Conservation (phyloP, 352 stramenopile genomes). For the Thalassiosira delicatula region DNA sequence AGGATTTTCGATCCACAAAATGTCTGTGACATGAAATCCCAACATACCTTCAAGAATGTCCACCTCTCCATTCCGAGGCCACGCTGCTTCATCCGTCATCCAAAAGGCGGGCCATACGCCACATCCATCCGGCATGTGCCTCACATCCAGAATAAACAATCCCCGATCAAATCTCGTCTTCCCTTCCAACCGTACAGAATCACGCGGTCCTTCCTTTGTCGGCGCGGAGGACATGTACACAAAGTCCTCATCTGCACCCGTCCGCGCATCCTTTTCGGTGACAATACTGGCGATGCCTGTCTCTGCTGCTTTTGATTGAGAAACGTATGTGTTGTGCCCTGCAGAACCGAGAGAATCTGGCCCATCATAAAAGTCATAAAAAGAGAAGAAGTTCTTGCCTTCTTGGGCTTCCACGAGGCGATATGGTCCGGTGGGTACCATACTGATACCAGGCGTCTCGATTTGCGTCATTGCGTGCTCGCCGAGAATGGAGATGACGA, state of each 20-base stretch:
- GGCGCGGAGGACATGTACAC: conserved; percentile 76
- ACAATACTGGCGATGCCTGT: conserved; percentile 71
- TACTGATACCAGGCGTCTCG: too few relatives aligned
- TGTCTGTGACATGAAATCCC: too few relatives aligned
- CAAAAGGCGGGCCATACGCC: conserved; percentile 84
- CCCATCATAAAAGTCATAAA: conserved; percentile 82
- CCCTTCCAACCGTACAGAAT: conserved; percentile 78
- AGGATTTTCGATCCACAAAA: too few relatives aligned
- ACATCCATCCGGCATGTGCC: conserved; percentile 79
- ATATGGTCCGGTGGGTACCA: conserved; percentile 72
- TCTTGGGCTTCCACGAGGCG: conserved; percentile 70
- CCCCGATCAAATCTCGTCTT: conserved; percentile 75
- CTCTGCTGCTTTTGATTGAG: conserved; percentile 48
- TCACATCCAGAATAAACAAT: conserved; percentile 81
- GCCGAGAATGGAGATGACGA: too few relatives aligned
- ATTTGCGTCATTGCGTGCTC: too few relatives aligned
- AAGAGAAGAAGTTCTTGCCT: conserved; percentile 75
- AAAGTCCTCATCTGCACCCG: conserved; percentile 63
- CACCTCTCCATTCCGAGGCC: conserved; percentile 81
- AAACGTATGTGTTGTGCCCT: conserved; percentile 80
- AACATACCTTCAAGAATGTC: conserved; percentile 80
- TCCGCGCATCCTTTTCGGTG: conserved; percentile 59
- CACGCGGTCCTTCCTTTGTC: conserved; percentile 62
- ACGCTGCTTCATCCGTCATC: conserved; percentile 75
- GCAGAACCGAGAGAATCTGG: conserved; percentile 78